phyloP scores from a whole-genome alignment of 495 filamentous ascomycete species.

The Neurospora sp. region DNA sequence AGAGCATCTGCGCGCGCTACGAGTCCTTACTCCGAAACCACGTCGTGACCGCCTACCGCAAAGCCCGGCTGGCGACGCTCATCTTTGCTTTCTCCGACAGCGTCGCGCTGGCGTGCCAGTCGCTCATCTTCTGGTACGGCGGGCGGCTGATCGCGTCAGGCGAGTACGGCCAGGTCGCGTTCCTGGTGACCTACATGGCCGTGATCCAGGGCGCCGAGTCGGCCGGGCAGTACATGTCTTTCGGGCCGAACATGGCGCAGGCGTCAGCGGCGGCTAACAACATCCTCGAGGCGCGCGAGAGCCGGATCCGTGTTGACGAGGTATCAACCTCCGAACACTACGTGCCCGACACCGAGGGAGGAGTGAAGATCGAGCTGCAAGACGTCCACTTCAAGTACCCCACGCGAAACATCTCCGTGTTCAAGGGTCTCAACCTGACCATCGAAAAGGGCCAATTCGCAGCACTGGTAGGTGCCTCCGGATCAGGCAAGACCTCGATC shows the following conservation, averaged over 20 bases:
- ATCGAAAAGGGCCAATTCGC: slow-evolving; percentile 57
- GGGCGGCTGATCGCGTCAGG: slow-evolving; percentile 26
- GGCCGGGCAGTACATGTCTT: slow-evolving; percentile 35
- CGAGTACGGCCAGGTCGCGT: slow-evolving; percentile 29
- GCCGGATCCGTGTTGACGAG: slow-evolving; percentile 1
- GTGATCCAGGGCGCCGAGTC: slow-evolving; percentile 37
- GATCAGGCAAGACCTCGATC: slow-evolving; percentile 64
- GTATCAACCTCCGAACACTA: slow-evolving; percentile 3
- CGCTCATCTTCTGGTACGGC: slow-evolving; percentile 43
- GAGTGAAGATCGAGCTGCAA: slow-evolving; percentile 43
- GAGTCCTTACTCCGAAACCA: slow-evolving; percentile 27
- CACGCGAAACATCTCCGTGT: slow-evolving; percentile 40
- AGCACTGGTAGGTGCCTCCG: slow-evolving; percentile 61
- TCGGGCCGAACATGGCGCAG: slow-evolving; percentile 41
- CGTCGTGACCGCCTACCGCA: slow-evolving; percentile 30
- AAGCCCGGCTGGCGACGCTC: slow-evolving; percentile 33
- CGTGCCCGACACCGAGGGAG: slow-evolving; percentile 33
- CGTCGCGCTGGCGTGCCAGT: slow-evolving; percentile 31
- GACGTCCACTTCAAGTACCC: slow-evolving; percentile 52
- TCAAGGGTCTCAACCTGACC: slow-evolving; percentile 40
- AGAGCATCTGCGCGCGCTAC: slow-evolving; percentile 40
- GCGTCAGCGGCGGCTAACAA: slow-evolving; percentile 35
- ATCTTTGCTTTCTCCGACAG: slow-evolving; percentile 38
- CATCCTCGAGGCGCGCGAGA: slow-evolving; percentile 33
- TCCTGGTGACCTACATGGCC: slow-evolving; percentile 39